Evolutionary conservation across 139 green algal species (phyloP), one percentile per base, ranked within the genome.

Genomic region (Chara braunii): DNA sequence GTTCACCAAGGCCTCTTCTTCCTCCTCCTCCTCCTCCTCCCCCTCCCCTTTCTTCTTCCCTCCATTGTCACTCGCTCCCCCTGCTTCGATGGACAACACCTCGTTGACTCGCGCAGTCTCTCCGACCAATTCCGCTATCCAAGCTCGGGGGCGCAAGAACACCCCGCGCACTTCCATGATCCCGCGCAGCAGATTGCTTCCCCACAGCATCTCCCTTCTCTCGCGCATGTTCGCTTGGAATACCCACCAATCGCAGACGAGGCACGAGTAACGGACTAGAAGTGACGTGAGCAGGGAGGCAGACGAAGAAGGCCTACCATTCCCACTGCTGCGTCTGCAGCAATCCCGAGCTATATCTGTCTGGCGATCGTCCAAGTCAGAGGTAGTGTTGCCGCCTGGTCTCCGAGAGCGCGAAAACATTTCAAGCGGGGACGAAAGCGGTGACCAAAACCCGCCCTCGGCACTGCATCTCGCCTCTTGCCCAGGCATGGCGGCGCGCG

Each of bases 241-340:
- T 3, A 34, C 24, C 54, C 54, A 64, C 54, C 54, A 64, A 37
- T 55, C 54, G 11, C 36, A 64, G 36, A 64, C 24, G 54, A 50
- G 30, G 24, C 48, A 24, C 1, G 54, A 64, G 54, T 64, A 64
- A 37, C 51, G 48, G 1, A 64, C 54, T 14, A 64, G 54, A 14
- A 64, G 51, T 24, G 54, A 64, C 30, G 33, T 28, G 22, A 64
- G 18, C 18, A 64, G 30, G 12, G 54, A 51, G 6, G 54, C 34
- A n/a, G 51, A 26, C 51, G 28, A n/a, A n/a, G n/a, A n/a, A n/a
- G n/a, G n/a, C n/a, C n/a, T n/a, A n/a, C n/a, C n/a, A n/a, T n/a
- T n/a, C n/a, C n/a, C n/a, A n/a, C n/a, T n/a, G n/a, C n/a, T n/a
- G n/a, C n/a, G n/a, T n/a, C n/a, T n/a, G n/a, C n/a, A n/a, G n/a